Conservation (phyloP, 1,284 basidiomycete genomes). For the Boletus sp. region DNA sequence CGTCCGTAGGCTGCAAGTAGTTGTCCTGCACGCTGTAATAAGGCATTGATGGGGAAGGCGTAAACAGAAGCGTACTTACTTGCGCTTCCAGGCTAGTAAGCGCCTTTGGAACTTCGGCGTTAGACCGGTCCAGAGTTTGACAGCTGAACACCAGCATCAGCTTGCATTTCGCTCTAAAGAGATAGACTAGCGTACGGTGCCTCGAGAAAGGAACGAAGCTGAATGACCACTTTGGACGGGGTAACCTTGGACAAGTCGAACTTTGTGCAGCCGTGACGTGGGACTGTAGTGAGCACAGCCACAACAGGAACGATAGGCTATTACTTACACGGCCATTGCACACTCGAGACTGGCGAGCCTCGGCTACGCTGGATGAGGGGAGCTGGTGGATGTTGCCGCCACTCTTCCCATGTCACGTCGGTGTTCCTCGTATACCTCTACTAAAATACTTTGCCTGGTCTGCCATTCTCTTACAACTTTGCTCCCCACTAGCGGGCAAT, state of each 20-base stretch:
- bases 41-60: neutral
- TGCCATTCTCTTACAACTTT: too few relatives aligned
- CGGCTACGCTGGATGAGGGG: neutral
- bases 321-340: too few relatives aligned
- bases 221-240: neutral
- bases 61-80: neutral
- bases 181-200: slow-evolving; percentile 1
- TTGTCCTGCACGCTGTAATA: slow-evolving; percentile 4
- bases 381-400: neutral
- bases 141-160: slow-evolving; percentile 10
- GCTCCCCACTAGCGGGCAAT: too few relatives aligned
- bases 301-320: neutral
- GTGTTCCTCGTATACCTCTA: too few relatives aligned
- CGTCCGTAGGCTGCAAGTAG: neutral
- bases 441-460: too few relatives aligned
- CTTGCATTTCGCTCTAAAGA: neutral
- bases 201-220: neutral
- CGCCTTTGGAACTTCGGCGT: slow-evolving; percentile 1
- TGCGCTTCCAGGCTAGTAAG: neutral
- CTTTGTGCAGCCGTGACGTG: neutral
- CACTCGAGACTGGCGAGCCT: too few relatives aligned
- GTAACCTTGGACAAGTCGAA: neutral
- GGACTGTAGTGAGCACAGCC: neutral
- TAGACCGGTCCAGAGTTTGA: slow-evolving; percentile 12
- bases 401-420: too few relatives aligned